Evolutionary conservation across 805 yeast genomes (phyloP), one percentile per base, ranked within the genome.

Genomic region (Kodamaea jinghongensis): DNA sequence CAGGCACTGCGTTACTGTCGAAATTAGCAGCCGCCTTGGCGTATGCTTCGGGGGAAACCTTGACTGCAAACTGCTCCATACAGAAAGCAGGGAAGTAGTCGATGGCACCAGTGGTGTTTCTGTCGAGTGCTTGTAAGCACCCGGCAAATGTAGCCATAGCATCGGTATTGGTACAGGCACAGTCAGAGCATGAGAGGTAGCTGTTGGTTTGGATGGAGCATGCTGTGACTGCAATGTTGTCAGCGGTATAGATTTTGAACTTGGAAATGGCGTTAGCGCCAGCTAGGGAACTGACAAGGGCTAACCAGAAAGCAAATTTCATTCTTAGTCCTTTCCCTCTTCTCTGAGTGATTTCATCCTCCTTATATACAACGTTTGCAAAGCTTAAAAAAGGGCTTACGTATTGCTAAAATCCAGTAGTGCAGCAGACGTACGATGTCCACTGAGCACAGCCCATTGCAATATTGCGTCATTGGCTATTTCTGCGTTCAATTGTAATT

Each of bases 131-230:
- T 14, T 13, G 26, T 8, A 31, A 25, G 28, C 40, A 37, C 3
- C 40, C 40, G 9, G 26, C 33, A 23, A 37, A 16, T 2, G 40
- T 37, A 15, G 35, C 40, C 40, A 37, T n/a, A 16, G 40, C 35
- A n/a, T 31, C 26, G 17, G 6, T 20, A 31, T 26, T 31, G 4
- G 27, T 25, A 27, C 40, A 37, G n/a, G 13, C 16, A 15, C 40
- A 37, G 6, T 13, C 26, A 11, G 11, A 9, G 38, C 26, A 3
- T 15, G 15, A 25, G 35, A 37, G 31, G 26, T 31, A 27, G 4
- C n/a, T 8, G 30, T 34, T 3, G n/a, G 26, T 26, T 20, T 31
- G 31, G 13, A 12, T 27, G 4, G 17, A 17, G 15, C 40, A 37
- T 4, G 40, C 35, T 10, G 14, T 27, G 23, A 17, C 25, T 27